Conservation (phyloP, 2,329 filamentous ascomycete species). For the Exophiala aquamarina region DNA sequence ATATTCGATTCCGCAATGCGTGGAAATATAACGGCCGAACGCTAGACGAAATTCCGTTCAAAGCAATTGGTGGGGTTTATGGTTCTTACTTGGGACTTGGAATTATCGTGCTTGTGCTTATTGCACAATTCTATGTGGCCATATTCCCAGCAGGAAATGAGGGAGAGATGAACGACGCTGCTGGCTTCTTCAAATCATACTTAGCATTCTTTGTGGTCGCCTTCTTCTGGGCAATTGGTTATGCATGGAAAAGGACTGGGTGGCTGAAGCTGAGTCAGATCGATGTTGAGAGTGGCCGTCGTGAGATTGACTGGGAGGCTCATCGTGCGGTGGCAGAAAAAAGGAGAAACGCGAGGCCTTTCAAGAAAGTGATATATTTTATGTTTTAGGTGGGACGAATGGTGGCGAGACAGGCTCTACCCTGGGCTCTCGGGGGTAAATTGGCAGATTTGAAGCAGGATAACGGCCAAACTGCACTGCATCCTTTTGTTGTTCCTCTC, state of each 20-base stretch:
- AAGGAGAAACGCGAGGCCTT: constrained; percentile 1
- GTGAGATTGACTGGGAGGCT: constrained; percentile 64
- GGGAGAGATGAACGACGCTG: constrained; percentile 14
- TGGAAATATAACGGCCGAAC: constrained; percentile 69
- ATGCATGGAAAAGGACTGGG: constrained; percentile 63
- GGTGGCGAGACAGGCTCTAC: too few species aligned
- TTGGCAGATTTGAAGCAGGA: too few species aligned
- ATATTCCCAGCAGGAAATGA: constrained; percentile 15
- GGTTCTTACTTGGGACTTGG: constrained; percentile 82
- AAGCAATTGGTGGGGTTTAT: constrained; percentile 71
- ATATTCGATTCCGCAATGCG: constrained; percentile 83
- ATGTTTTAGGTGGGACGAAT: constrained; percentile 3
- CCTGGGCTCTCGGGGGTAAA: too few species aligned
- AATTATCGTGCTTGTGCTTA: constrained; percentile 31
- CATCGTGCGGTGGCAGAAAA: constrained; percentile 49
- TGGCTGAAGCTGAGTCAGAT: constrained; percentile 62
- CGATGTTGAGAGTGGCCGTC: constrained; percentile 65
- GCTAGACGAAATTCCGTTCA: constrained; percentile 77
- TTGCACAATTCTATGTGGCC: not conserved
- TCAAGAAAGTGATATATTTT: constrained; percentile 1
- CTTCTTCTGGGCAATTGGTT: constrained; percentile 56
- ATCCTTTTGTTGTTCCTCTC: too few species aligned
- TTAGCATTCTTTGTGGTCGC: constrained; percentile 27
- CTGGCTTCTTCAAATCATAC: constrained; percentile 28
- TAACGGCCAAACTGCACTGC: too few species aligned